phyloP scores from a whole-genome alignment of 2,329 filamentous ascomycete genomes.

The Fusarium verticillioides region DNA sequence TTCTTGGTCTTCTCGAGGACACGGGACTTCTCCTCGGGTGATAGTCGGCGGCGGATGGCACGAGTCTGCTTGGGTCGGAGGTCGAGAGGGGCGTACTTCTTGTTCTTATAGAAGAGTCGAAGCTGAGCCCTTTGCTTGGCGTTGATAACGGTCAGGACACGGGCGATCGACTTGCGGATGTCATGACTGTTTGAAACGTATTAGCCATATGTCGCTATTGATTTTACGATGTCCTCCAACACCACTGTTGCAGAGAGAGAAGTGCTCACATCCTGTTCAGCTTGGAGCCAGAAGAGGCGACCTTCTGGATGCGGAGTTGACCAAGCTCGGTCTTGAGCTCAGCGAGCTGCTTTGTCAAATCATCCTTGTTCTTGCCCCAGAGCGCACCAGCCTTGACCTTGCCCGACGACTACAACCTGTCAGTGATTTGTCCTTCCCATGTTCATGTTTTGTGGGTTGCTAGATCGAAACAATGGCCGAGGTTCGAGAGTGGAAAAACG shows the following conservation, averaged over 20 bases:
- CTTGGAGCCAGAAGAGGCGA: conserved; percentile 94
- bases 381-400: conserved; percentile 96
- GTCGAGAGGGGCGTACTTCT: conserved; percentile 99
- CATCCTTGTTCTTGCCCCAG: conserved; percentile 99
- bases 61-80: conserved; percentile 98
- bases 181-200: conserved; percentile 76
- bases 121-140: conserved; percentile 98
- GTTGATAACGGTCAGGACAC: conserved; percentile 99
- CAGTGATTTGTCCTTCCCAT: conserved; percentile 43
- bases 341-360: conserved; percentile 92
- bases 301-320: conserved; percentile 98
- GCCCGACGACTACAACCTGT: conserved; percentile 57
- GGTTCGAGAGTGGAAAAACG: conserved; percentile 30
- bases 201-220: conserved; percentile 30
- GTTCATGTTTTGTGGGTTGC: conserved; percentile 12
- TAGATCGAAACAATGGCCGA: conserved; percentile 26
- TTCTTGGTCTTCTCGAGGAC: conserved; percentile 96
- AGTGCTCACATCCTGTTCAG: conserved; percentile 91
- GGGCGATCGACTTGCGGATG: conserved; percentile 99
- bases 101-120: conserved; percentile 99
- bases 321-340: conserved; percentile 97
- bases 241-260: background rate
- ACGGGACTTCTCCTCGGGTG: conserved; percentile 86
- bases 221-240: conserved; percentile 3
- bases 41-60: conserved; percentile 95